A percentile compares a stretch with the other conserved stretches of the same genome.
phyloP scores from a whole-genome alignment of 2,329 filamentous ascomycete genomes.

The Penicillium sp. region DNA sequence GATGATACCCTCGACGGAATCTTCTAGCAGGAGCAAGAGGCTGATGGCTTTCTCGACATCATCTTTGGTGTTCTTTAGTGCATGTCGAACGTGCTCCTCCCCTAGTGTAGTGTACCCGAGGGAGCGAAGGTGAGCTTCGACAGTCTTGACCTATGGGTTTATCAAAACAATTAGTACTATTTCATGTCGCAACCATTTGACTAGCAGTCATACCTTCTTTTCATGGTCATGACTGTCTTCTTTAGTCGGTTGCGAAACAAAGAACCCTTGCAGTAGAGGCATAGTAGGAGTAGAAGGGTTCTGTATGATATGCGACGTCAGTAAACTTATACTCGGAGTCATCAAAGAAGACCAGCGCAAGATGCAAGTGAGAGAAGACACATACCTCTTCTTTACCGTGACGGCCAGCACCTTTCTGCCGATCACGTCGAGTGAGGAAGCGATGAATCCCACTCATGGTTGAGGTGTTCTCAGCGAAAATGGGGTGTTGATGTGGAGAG shows the following conservation, averaged over 20 bases:
- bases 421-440: constrained; percentile 50
- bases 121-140: constrained; percentile 59
- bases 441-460: constrained; percentile 51
- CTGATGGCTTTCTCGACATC: constrained; percentile 77
- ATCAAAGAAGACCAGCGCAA: not conserved
- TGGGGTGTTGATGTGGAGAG: constrained; percentile 11
- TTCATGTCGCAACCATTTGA: not conserved
- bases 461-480: constrained; percentile 5
- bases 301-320: constrained; percentile 27
- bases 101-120: constrained; percentile 62
- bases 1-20: constrained; percentile 80
- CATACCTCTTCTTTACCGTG: constrained; percentile 44
- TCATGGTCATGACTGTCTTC: constrained; percentile 38
- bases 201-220: constrained; percentile 41
- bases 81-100: constrained; percentile 68
- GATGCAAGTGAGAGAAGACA: not conserved
- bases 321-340: constrained; percentile 2
- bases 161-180: constrained; percentile 21
- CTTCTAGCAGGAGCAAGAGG: constrained; percentile 77
- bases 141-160: constrained; percentile 54
- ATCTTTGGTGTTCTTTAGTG: constrained; percentile 67
- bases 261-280: constrained; percentile 41
- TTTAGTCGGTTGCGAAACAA: constrained; percentile 34
- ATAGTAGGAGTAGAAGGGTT: constrained; percentile 33
- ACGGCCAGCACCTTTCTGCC: constrained; percentile 37